Conservation (phyloP, 257 asterid genomes). For the Schizonepeta tenuifolia region DNA sequence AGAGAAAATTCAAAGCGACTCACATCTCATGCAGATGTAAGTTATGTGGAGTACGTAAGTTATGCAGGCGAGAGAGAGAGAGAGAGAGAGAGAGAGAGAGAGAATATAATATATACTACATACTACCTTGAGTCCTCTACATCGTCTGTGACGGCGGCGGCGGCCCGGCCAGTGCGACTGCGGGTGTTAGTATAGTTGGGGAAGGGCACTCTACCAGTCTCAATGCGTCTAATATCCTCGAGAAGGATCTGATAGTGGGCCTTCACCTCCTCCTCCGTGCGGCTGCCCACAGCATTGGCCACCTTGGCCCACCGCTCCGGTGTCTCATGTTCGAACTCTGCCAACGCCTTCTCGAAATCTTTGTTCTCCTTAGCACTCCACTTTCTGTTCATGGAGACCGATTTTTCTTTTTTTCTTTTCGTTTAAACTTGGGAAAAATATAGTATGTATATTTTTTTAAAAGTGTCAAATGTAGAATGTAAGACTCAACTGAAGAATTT, state of each 20-base stretch:
- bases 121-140: neutral
- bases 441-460: too few species aligned
- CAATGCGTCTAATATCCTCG: conserved; percentile 60
- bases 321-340: conserved; percentile 65
- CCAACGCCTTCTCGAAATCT: conserved; percentile 79
- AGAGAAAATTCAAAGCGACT: too few species aligned
- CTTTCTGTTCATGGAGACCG: conserved; percentile 34
- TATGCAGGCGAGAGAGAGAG: too few species aligned
- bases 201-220: conserved; percentile 64
- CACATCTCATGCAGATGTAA: too few species aligned
- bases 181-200: conserved; percentile 55
- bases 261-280: conserved; percentile 72
- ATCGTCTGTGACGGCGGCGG: neutral
- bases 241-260: conserved; percentile 66
- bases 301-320: conserved; percentile 89
- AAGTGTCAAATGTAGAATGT: too few species aligned
- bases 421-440: too few species aligned
- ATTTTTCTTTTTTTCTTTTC: too few species aligned
- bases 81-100: too few species aligned
- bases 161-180: neutral
- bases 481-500: too few species aligned
- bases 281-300: conserved; percentile 70
- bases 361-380: conserved; percentile 82
- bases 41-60: too few species aligned
- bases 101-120: too few species aligned